Evolutionary conservation across 2,329 filamentous ascomycete genomes (phyloP).

Genomic region (Teratosphaeriaceae sp.): DNA sequence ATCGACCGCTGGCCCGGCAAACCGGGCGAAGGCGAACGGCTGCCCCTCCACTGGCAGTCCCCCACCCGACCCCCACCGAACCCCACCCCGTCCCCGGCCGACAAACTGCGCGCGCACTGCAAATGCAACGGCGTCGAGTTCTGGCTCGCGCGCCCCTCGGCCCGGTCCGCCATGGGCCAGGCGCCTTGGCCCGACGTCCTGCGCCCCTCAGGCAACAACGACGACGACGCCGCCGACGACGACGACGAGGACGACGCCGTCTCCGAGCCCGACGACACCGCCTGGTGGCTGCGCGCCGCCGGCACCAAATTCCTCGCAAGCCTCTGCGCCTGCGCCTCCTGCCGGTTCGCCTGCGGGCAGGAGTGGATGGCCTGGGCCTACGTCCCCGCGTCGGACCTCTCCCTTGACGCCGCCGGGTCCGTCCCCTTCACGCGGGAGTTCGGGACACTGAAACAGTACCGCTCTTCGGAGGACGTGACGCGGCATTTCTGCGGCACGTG

Average conservation of each 20-base stretch:
- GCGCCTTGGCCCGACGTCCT: slow-evolving; percentile 46
- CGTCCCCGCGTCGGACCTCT: slow-evolving; percentile 53
- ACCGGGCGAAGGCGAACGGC: slow-evolving; percentile 11
- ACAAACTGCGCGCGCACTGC: slow-evolving; percentile 41
- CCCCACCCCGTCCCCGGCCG: slow-evolving; percentile 3
- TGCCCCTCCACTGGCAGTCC: slow-evolving; percentile 20
- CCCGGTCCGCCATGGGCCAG: slow-evolving; percentile 36
- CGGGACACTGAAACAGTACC: slow-evolving; percentile 46
- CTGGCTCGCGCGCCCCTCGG: slow-evolving; percentile 50
- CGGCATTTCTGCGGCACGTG: slow-evolving; percentile 58
- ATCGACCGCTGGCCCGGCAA: slow-evolving; percentile 24
- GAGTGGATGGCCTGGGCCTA: slow-evolving; percentile 63
- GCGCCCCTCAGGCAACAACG: too few species aligned
- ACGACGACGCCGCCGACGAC: too few species aligned
- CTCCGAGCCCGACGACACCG: slow-evolving; percentile 31
- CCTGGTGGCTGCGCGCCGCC: slow-evolving; percentile 53
- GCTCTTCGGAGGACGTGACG: slow-evolving; percentile 47
- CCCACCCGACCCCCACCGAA: slow-evolving; percentile 4
- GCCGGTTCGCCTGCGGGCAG: slow-evolving; percentile 54
- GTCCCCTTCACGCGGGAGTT: slow-evolving; percentile 26
- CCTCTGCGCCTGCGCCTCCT: slow-evolving; percentile 56
- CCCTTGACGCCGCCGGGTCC: slow-evolving; percentile 26
- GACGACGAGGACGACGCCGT: too few species aligned
- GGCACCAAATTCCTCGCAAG: slow-evolving; percentile 52
- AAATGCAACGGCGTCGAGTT: slow-evolving; percentile 53